Conservation (phyloP, 164 flowering plant species). For the Amborella trichopoda region DNA sequence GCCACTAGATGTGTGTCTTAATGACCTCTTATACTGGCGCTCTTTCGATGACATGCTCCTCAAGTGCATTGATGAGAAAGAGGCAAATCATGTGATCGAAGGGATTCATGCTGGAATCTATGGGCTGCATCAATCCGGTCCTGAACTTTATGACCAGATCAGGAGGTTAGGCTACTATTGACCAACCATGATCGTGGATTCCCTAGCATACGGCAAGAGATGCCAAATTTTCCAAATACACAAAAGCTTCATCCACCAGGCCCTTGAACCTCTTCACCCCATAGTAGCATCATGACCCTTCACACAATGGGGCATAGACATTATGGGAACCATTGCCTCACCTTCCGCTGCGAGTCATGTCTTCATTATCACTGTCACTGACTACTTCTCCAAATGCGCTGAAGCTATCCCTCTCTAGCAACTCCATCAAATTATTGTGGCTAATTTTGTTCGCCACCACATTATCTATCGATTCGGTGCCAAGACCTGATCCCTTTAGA, state of each 20-base stretch:
- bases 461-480: no score
- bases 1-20: no score
- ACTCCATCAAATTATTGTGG: no score
- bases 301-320: not conserved
- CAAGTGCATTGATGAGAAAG: no score
- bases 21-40: no score
- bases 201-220: not conserved
- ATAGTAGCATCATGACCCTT: not conserved
- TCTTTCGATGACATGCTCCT: no score
- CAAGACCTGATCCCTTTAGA: no score
- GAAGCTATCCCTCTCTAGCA: not conserved
- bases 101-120: no score
- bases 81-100: no score
- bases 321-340: not conserved
- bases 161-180: not conserved
- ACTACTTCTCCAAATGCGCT: not conserved
- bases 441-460: no score
- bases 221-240: not conserved
- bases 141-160: not conserved
- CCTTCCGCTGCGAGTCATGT: not conserved
- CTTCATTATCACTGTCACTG: not conserved
- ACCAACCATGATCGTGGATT: not conserved
- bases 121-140: not conserved
- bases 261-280: not conserved
- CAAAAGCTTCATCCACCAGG: not conserved